phyloP scores from a whole-genome alignment of 768 basidiomycete genomes.

The Suillus ampliporus region DNA sequence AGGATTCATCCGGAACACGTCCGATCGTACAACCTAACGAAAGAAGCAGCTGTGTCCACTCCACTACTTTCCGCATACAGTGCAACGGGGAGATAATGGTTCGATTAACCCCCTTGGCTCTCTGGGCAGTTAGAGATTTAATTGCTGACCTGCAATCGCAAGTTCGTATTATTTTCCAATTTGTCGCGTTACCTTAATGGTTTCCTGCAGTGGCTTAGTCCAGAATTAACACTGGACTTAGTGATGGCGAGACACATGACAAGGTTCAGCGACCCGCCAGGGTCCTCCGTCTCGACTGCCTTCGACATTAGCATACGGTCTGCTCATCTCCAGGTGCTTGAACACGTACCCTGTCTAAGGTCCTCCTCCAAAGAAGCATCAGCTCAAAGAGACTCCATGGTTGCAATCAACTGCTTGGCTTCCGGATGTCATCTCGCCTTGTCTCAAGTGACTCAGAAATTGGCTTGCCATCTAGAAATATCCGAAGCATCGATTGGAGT shows the following conservation, averaged over 20 bases:
- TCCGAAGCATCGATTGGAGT: background rate
- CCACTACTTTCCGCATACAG: slow-evolving; percentile 8
- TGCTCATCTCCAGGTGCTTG: slow-evolving; percentile 49
- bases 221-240: slow-evolving; percentile 45
- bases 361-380: background rate
- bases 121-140: slow-evolving; percentile 49
- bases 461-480: background rate
- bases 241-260: slow-evolving; percentile 49
- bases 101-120: slow-evolving; percentile 60
- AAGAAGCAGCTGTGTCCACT: background rate
- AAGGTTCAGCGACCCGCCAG: slow-evolving; percentile 33
- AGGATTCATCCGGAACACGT: background rate
- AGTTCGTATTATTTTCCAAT: slow-evolving; percentile 41
- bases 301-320: slow-evolving; percentile 51
- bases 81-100: slow-evolving; percentile 39
- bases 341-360: slow-evolving; percentile 41
- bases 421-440: slow-evolving; percentile 1
- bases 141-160: slow-evolving; percentile 51
- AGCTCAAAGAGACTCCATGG: slow-evolving; percentile 2
- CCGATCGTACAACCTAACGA: background rate
- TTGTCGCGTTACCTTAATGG: slow-evolving; percentile 12
- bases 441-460: background rate
- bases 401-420: slow-evolving; percentile 1
- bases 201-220: slow-evolving; percentile 37
- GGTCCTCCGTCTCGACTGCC: slow-evolving; percentile 25